Evolutionary conservation across 108 stramenopile species (phyloP).

Genomic region (Nitzschia putrida): DNA sequence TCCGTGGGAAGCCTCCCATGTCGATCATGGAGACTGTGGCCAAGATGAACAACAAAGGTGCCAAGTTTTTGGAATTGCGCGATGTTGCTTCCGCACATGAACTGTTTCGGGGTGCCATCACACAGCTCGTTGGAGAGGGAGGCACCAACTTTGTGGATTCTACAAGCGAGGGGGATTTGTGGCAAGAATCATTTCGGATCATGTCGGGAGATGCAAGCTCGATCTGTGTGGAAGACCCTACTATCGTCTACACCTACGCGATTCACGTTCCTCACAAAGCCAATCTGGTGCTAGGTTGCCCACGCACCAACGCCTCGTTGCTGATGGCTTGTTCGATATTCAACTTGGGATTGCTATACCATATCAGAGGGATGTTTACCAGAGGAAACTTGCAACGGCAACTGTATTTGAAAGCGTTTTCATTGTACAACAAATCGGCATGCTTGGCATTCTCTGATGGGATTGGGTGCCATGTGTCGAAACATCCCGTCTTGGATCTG

Average conservation of each 20-base stretch:
- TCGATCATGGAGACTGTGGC: background rate
- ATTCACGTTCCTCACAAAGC: background rate
- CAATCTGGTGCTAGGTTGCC: background rate
- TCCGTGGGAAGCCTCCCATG: background rate
- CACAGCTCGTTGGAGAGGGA: background rate
- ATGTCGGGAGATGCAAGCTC: too few relatives aligned
- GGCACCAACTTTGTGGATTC: background rate
- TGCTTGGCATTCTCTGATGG: background rate
- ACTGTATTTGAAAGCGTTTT: slow-evolving; percentile 1
- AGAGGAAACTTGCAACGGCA: background rate
- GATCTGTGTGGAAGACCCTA: background rate
- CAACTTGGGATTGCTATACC: slow-evolving; percentile 17
- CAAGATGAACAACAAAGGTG: slow-evolving; percentile 11
- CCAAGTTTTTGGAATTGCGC: background rate
- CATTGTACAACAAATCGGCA: slow-evolving; percentile 4
- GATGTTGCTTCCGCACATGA: slow-evolving; percentile 1
- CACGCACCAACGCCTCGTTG: background rate
- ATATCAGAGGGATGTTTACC: slow-evolving; percentile 1
- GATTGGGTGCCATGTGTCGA: background rate
- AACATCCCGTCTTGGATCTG: slow-evolving; percentile 14
- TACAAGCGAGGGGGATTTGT: too few relatives aligned
- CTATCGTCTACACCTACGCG: slow-evolving; percentile 1
- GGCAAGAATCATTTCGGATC: too few relatives aligned
- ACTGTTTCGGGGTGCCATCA: slow-evolving; percentile 5
- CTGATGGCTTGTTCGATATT: slow-evolving; percentile 16